Evolutionary conservation across 169 alveolate genomes (phyloP).

Genomic region (Plasmodium yoelii): DNA sequence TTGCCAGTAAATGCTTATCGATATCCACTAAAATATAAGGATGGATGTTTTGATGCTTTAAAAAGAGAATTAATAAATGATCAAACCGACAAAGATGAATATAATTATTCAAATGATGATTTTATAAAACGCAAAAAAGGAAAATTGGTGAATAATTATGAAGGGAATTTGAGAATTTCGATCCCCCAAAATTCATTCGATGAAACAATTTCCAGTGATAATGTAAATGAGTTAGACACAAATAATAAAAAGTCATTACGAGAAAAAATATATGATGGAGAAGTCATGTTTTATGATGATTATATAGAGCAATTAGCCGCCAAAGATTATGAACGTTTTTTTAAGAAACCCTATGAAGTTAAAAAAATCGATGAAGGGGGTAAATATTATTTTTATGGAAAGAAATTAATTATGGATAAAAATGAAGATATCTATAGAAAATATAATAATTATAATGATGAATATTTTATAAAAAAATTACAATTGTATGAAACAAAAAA

Average conservation of each 20-base stretch:
- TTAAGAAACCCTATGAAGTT: conserved; percentile 72
- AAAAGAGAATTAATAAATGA: conserved; percentile 45
- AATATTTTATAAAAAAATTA: conserved; percentile 27
- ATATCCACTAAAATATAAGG: conserved; percentile 31
- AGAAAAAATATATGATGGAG: conserved; percentile 81
- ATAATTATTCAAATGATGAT: background rate
- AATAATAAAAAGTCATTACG: conserved; percentile 75
- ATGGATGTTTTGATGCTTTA: conserved; percentile 49
- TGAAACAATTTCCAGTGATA: background rate
- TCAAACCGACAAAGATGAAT: conserved; percentile 5
- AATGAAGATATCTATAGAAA: conserved; percentile 66
- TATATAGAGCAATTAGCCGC: conserved; percentile 65
- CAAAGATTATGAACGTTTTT: conserved; percentile 65
- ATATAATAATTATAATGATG: conserved; percentile 58
- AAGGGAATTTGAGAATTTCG: conserved; percentile 31
- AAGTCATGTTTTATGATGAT: conserved; percentile 78
- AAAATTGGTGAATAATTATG: conserved; percentile 5
- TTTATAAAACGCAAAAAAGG: background rate
- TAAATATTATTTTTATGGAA: conserved; percentile 73
- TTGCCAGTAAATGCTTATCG: conserved; percentile 62
- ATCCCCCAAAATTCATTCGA: conserved; percentile 3
- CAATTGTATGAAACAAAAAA: conserved; percentile 18
- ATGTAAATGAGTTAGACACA: background rate
- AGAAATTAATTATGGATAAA: conserved; percentile 29
- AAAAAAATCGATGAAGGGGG: conserved; percentile 75